Percentiles rank a stretch among this genome's conserved stretches.
These are phyloP conservation scores for Camelina neglecta DNA, from an alignment of 345 rosid species.

Conservation along the genomic window DNA sequence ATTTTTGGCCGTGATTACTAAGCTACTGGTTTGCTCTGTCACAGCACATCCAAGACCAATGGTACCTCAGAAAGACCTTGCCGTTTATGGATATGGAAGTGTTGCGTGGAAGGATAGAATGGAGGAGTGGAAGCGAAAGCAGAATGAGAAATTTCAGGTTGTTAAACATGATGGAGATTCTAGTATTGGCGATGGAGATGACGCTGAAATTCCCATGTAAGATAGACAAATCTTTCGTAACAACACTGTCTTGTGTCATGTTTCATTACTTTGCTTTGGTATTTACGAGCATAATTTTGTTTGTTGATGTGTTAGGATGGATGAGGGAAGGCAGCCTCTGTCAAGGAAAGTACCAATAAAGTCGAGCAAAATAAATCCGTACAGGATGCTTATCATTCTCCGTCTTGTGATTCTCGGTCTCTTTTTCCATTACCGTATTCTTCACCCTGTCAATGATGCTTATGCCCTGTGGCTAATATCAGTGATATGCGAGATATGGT, in stretches of 20 bases:
- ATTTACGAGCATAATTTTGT: not conserved
- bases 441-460: constrained; percentile 85
- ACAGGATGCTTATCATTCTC: constrained; percentile 72
- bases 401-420: constrained; percentile 77
- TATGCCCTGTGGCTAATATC: constrained; percentile 81
- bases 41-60: constrained; percentile 82
- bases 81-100: constrained; percentile 87
- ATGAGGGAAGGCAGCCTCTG: constrained; percentile 94
- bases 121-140: constrained; percentile 89
- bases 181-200: constrained; percentile 57
- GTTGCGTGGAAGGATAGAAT: constrained; percentile 94
- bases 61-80: constrained; percentile 87
- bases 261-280: not conserved
- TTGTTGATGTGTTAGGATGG: constrained; percentile 65
- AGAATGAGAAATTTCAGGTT: constrained; percentile 66
- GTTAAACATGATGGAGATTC: constrained; percentile 65
- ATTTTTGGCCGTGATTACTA: constrained; percentile 1
- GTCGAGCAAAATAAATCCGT: constrained; percentile 86
- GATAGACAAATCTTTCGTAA: constrained; percentile 12
- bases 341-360: constrained; percentile 83
- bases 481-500: constrained; percentile 92
- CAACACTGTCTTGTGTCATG: constrained; percentile 16
- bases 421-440: constrained; percentile 87
- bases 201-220: constrained; percentile 78
- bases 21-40: constrained; percentile 33